Base-by-base conservation (phyloP, 2,329 filamentous ascomycete genomes). In the Delphinella strobiligena region DNA sequence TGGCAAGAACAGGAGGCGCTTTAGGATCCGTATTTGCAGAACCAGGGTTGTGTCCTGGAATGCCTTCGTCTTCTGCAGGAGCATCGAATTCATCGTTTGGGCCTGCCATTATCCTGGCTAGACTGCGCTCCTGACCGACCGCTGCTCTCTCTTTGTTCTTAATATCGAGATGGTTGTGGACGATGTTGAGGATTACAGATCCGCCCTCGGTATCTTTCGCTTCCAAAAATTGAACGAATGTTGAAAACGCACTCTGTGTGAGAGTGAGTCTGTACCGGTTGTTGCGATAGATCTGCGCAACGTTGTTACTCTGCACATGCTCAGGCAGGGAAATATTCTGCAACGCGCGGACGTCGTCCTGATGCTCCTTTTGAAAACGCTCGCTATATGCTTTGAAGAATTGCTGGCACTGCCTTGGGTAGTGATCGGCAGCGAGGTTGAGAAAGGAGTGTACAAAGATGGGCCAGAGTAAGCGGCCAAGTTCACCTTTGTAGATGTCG, bases 401-500 rank as follows among this genome's bases (percentile, higher is more conserved):
- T 2, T 71, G 66, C 48, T 82, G 78, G 11, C 80, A 78, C 43
- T 93, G 85, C 30, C 75, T 74, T 1, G 74, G 65, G 50, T 82
- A 87, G 47, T 77, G 78, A 44, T 85, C 75, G 24, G 69, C 69
- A 19, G 93, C 73, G 40, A 96, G 73, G 42, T 85, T 79, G 18
- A 98, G 68, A 55, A 83, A 95, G 0, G 85, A 91, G 61, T 98
- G 93, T 37, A 96, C 83, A 54, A 95, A 96, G 1, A 93, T 66
- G 0, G 91, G 91, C 87, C 91, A 98, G 12, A 94, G 65, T 3
- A 96, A 68, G 49, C 93, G 87, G 43, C 77, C 74, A 3, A 98
- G 69, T 63, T 98, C 91, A 33, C 89, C 83, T 69, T 94, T 94
- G 72, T 96, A 96, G 19, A 96, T 73, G 48, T 96, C 89, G 17